Base-by-base conservation (phyloP, 2,329 filamentous ascomycete genomes). In the Stachybotrys elegans region DNA sequence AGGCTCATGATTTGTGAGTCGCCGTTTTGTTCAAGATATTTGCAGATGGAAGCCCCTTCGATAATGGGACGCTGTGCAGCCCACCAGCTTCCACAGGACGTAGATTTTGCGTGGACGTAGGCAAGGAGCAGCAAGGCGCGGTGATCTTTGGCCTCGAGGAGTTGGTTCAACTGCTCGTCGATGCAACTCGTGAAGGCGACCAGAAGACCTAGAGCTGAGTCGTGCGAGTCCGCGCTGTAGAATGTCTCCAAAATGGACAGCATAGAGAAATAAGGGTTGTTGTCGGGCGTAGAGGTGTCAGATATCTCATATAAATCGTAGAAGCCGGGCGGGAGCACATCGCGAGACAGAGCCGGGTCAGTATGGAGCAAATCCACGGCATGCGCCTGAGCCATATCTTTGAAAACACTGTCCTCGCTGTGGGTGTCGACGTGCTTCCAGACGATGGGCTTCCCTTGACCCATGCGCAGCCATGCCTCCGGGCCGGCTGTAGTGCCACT, bases 391-490 rank as follows among this genome's bases (percentile, higher is more conserved):
- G 43, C 27, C n/a, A n/a, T n/a, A 3, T 54, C 46, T 0, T 39
- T 21, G 51, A 80, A 79, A 2, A 74, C 49, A 42, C 74, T 76
- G 16, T 74, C 71, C 0, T 63, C 51, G 8, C 74, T 63, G 4
- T 66, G 46, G 0, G 77, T 73, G 40, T 81, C 65, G 1, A 72
- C 63, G 0, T 80, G 55, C 2, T 67, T 54, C 70, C 72, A 81
- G 1, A 83, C 63, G 5, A 69, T 66, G 43, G 66, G 69, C 58
- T 84, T 83, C 0, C 76, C 76, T 12, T 76, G 68, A 45, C 67
- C 70, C 56, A 84, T 69, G 40, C 65, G 72, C 2, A 84, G 55
- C 81, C 79, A 85, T 51, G 76, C 68, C 2, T 84, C 62, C 48
- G 81, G 76, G 1, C 61, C 34, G 1, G 39, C 53, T 1, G 62